Evolutionary conservation across 192 early-diverging fungal genomes (phyloP).

Genomic region (Rhizophagus clarus): DNA sequence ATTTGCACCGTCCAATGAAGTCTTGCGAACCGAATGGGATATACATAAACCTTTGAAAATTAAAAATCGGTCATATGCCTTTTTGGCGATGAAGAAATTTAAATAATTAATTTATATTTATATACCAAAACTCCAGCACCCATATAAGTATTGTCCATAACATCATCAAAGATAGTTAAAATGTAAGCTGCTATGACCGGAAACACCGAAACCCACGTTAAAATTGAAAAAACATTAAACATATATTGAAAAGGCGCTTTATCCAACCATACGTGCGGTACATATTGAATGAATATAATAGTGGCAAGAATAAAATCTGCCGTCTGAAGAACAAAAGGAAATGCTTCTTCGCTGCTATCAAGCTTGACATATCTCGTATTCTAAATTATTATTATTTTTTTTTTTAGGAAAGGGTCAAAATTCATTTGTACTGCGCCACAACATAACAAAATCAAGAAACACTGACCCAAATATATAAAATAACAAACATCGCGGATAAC

Average conservation of each 20-base stretch:
- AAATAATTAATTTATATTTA: neutral
- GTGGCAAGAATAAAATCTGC: constrained; percentile 50
- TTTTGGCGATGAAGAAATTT: constrained; percentile 28
- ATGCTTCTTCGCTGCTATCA: constrained; percentile 37
- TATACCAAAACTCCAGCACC: constrained; percentile 46
- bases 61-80: neutral
- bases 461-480: constrained; percentile 49
- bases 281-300: constrained; percentile 56
- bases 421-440: neutral
- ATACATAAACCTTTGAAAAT: constrained; percentile 45
- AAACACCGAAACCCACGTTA: constrained; percentile 59
- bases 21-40: constrained; percentile 70
- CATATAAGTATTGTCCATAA: constrained; percentile 57
- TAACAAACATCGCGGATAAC: constrained; percentile 49
- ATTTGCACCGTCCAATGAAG: constrained; percentile 62
- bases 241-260: constrained; percentile 53
- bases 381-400: constrained; percentile 24
- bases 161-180: constrained; percentile 42
- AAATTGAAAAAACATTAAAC: constrained; percentile 52
- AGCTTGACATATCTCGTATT: constrained; percentile 52
- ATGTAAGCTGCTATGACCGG: constrained; percentile 52
- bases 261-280: constrained; percentile 63
- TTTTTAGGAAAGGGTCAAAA: neutral
- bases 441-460: neutral
- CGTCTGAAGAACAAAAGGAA: constrained; percentile 49